A percentile compares a stretch with the other conserved stretches of the same genome.
Conservation (phyloP, 768 basidiomycete genomes). For the Boletus rubroflammeus region DNA sequence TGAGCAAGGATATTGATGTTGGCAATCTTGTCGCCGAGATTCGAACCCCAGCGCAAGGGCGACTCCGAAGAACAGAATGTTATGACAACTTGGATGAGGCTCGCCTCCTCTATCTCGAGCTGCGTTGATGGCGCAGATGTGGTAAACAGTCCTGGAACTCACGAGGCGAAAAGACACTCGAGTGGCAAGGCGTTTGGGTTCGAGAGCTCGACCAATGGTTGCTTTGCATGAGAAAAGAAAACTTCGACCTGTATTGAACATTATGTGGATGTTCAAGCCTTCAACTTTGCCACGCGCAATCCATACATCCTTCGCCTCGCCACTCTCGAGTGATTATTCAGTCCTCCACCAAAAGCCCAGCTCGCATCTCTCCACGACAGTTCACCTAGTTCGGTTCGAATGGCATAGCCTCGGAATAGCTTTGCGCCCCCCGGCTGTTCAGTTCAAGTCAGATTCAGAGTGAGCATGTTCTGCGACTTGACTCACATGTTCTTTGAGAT, state of each 20-base stretch:
- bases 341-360: constrained; percentile 8
- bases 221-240: too few relatives aligned
- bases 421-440: constrained; percentile 6
- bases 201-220: too few relatives aligned
- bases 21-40: too few relatives aligned
- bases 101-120: too few relatives aligned
- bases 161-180: too few relatives aligned
- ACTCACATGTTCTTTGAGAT: constrained; percentile 11
- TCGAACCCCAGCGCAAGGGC: too few relatives aligned
- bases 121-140: too few relatives aligned
- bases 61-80: too few relatives aligned
- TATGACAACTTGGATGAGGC: too few relatives aligned
- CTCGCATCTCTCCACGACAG: constrained; percentile 7
- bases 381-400: not conserved
- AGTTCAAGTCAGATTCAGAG: not conserved
- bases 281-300: constrained; percentile 9
- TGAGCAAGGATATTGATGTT: too few relatives aligned
- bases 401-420: constrained; percentile 1
- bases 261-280: not conserved
- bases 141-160: too few relatives aligned
- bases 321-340: constrained; percentile 8
- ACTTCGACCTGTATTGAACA: not conserved
- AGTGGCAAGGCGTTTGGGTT: too few relatives aligned
- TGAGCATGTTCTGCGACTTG: not conserved
- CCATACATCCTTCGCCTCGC: not conserved